These are phyloP conservation scores for Saitozyma sp. DNA, from an alignment of 768 basidiomycete genomes.

Conservation along the genomic window DNA sequence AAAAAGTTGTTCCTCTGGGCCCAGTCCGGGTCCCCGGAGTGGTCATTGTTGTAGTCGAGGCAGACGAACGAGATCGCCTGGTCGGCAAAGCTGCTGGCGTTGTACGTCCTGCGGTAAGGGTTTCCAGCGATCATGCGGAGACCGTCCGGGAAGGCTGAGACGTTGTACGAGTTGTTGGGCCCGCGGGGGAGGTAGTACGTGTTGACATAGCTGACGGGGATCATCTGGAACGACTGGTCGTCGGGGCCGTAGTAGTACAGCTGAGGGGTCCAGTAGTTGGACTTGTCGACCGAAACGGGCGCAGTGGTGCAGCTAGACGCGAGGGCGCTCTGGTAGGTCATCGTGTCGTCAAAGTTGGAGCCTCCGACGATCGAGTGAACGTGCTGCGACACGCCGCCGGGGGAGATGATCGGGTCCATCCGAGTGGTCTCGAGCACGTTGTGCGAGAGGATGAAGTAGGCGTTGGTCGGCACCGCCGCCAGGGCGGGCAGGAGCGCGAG, in stretches of 20 bases:
- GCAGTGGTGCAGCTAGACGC: conserved; percentile 52
- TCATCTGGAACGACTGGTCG: conserved; percentile 41
- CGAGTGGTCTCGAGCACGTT: conserved; percentile 43
- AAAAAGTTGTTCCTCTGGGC: conserved; percentile 51
- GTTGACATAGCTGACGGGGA: conserved; percentile 45
- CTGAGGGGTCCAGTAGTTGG: conserved; percentile 53
- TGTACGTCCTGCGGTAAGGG: conserved; percentile 50
- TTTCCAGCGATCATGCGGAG: conserved; percentile 54
- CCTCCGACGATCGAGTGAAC: conserved; percentile 54
- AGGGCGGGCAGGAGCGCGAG: conserved; percentile 26
- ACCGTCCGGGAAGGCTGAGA: conserved; percentile 52
- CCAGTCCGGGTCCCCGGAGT: conserved; percentile 41
- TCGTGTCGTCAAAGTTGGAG: conserved; percentile 46
- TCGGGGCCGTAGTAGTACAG: conserved; percentile 51
- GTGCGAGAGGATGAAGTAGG: conserved; percentile 50
- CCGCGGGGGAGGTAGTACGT: conserved; percentile 52
- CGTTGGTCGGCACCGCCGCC: conserved; percentile 25
- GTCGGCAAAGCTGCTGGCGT: conserved; percentile 38
- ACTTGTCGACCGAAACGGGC: conserved; percentile 50
- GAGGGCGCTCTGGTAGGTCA: conserved; percentile 45
- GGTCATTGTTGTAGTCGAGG: conserved; percentile 39
- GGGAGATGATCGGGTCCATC: conserved; percentile 51
- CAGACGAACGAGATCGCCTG: conserved; percentile 53
- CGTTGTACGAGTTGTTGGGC: conserved; percentile 42
- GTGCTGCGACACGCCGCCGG: conserved; percentile 40